phyloP scores from a whole-genome alignment of 805 yeast genomes.

The Candida saitoana region DNA sequence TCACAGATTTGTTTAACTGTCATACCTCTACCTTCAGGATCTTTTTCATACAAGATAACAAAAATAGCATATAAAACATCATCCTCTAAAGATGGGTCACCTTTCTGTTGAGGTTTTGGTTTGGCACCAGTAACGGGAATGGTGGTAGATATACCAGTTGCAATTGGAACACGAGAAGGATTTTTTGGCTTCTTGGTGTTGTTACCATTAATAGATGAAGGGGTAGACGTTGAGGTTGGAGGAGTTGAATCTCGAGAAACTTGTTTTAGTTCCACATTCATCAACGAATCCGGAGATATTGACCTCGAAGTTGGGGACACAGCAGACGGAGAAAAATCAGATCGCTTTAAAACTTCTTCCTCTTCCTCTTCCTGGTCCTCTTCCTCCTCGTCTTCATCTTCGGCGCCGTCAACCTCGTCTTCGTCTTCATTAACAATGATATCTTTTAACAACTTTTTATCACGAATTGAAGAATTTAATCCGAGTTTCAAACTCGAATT shows the following conservation, averaged over 20 bases:
- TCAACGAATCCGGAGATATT: constrained; percentile 42
- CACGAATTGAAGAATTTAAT: constrained; percentile 9
- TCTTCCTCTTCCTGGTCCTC: constrained; percentile 19
- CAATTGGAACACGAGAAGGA: constrained; percentile 48
- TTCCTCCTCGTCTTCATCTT: constrained; percentile 11
- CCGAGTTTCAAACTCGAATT: constrained; percentile 24
- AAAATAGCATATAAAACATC: constrained; percentile 74
- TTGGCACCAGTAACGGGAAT: constrained; percentile 73
- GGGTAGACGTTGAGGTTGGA: constrained; percentile 14
- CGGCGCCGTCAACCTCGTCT: constrained; percentile 7
- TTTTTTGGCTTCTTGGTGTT: constrained; percentile 30
- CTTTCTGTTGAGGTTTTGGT: constrained; percentile 66
- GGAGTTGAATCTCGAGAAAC: constrained; percentile 29
- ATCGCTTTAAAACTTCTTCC: constrained; percentile 18
- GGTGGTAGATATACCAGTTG: constrained; percentile 71
- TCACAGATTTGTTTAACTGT: constrained; percentile 89
- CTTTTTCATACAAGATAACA: constrained; percentile 64
- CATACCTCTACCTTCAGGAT: constrained; percentile 70
- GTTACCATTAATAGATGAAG: constrained; percentile 10
- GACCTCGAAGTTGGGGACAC: constrained; percentile 36
- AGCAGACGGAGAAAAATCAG: constrained; percentile 25
- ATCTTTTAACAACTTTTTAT: constrained; percentile 1
- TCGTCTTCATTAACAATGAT: constrained; percentile 2
- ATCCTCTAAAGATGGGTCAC: constrained; percentile 60
- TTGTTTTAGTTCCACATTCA: constrained; percentile 24